Percentiles rank a stretch among this genome's conserved stretches.
Evolutionary conservation across 1,284 basidiomycete species (phyloP).

Genomic region (Sanghuangporus sanghuang): DNA sequence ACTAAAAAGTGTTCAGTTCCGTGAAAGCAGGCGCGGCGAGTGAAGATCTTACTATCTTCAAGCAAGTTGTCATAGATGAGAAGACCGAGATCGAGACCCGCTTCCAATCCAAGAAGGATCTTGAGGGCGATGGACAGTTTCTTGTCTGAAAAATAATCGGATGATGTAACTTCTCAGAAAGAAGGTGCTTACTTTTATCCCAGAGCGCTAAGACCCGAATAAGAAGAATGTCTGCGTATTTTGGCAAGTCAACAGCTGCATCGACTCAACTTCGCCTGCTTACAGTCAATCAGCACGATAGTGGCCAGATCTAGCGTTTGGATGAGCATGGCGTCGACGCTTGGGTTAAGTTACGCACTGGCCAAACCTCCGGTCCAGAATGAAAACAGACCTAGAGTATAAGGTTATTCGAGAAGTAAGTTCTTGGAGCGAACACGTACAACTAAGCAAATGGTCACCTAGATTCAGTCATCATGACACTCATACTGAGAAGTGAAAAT

Average conservation of each 20-base stretch:
- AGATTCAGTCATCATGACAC: too few species aligned
- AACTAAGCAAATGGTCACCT: too few species aligned
- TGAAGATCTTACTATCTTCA: background rate
- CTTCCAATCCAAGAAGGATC: background rate
- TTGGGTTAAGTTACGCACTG: background rate
- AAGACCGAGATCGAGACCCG: background rate
- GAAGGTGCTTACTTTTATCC: background rate
- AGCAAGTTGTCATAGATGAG: background rate
- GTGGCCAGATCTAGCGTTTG: background rate
- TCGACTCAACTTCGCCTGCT: background rate
- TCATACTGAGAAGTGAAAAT: too few species aligned
- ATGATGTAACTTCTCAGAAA: too few species aligned
- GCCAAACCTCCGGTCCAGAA: background rate
- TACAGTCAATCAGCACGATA: background rate
- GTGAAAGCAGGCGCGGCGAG: background rate
- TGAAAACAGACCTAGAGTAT: background rate
- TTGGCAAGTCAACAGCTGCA: background rate
- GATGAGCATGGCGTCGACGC: background rate
- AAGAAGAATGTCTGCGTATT: slow-evolving; percentile 1
- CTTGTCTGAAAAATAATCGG: background rate
- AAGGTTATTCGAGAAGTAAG: too few species aligned
- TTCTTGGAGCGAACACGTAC: too few species aligned
- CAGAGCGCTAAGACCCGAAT: slow-evolving; percentile 9
- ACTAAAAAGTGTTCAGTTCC: background rate
- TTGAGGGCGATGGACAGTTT: background rate